Conservation (phyloP, 441 rosid genomes). For the Brassica balearica region DNA sequence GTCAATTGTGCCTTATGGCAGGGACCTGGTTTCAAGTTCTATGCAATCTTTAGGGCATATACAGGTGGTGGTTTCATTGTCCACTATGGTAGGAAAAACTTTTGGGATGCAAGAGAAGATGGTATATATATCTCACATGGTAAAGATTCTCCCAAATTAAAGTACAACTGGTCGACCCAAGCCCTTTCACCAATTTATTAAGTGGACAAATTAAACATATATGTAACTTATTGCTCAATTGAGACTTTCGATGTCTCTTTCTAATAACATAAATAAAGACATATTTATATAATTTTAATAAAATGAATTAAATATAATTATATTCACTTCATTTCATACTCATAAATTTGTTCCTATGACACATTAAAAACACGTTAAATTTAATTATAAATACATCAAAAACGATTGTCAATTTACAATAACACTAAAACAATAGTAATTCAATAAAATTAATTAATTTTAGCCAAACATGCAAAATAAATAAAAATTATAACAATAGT, state of each 20-base stretch:
- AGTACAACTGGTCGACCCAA: background rate
- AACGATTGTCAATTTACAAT: background rate
- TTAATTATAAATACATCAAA: background rate
- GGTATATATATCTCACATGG: background rate
- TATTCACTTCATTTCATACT: background rate
- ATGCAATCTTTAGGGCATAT: conserved; percentile 1
- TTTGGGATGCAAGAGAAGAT: conserved; percentile 3
- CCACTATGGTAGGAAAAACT: conserved; percentile 1
- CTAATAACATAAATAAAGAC: too few relatives aligned
- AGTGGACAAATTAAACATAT: background rate
- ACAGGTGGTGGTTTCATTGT: background rate
- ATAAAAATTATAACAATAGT: background rate
- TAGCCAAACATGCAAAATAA: too few relatives aligned
- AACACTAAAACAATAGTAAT: background rate
- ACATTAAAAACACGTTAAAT: background rate
- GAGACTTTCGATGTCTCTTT: background rate
- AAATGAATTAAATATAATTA: background rate
- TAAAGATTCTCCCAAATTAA: background rate
- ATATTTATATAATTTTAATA: too few relatives aligned
- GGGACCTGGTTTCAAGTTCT: conserved; percentile 17
- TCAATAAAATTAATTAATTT: too few relatives aligned
- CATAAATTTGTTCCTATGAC: background rate
- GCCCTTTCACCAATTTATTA: background rate
- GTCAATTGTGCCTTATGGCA: conserved; percentile 7
- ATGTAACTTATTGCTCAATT: background rate